Conservation (phyloP, 225 moss, liverwort and hornwort species). For the Antitrichia curtipendula region DNA sequence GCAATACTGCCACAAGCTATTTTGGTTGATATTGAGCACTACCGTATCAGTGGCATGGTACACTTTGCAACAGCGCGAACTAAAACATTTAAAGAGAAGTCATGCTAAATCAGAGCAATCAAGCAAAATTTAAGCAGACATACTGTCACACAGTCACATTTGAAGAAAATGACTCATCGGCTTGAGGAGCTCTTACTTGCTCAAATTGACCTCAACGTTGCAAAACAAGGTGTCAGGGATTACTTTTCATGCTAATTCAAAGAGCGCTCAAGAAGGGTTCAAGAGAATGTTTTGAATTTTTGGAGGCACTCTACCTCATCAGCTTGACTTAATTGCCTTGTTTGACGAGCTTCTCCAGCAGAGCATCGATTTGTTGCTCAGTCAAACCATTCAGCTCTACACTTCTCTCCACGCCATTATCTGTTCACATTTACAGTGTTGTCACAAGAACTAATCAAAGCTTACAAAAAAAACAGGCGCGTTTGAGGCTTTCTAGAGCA, state of each 20-base stretch:
- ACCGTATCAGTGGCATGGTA: background rate
- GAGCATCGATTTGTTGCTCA: conserved; percentile 61
- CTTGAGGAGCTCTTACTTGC: background rate
- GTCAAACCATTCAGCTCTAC: conserved; percentile 74
- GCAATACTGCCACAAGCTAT: background rate
- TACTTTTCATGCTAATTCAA: background rate
- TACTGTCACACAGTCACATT: background rate
- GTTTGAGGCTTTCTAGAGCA: background rate
- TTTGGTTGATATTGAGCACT: background rate
- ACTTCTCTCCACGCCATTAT: conserved; percentile 88
- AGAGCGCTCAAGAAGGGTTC: background rate
- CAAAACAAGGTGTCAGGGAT: background rate
- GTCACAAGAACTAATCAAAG: background rate
- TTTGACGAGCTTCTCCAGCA: conserved; percentile 69
- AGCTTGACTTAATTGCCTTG: background rate
- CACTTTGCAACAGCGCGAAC: background rate
- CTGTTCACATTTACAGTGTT: conserved; percentile 2
- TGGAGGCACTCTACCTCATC: background rate
- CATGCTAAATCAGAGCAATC: background rate
- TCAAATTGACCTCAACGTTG: background rate
- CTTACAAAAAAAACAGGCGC: background rate
- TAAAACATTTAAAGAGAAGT: background rate
- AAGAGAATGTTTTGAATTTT: background rate
- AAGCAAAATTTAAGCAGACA: background rate
- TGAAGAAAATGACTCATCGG: background rate